Base-by-base conservation (phyloP, 371 early-diverging fungal species). In the Rhizopus sp. region DNA sequence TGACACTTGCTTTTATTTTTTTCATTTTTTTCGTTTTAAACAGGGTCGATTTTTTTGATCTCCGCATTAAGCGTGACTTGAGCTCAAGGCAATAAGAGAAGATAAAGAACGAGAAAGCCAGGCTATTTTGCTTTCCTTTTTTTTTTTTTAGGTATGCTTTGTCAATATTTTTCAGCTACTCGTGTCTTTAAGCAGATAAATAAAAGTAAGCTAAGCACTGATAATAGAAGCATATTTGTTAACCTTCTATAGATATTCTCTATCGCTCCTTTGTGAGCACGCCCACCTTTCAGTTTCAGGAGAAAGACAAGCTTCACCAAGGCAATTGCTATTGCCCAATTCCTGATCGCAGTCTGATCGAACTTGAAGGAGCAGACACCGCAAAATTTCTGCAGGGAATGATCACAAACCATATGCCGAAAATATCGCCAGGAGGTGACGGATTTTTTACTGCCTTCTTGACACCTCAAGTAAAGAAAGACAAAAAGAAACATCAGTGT, bases 371-470 rank as follows among this genome's bases (percentile, higher is more conserved):
- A 9, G 64, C 67, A 12, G 96, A 94, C 57, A 80, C 91, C 0
- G 59, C 81, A 48, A 87, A 88, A 67, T 95, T 94, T 64, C 72
- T 96, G 46, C 93, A 96, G 59, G 97, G 97, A 5, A 77, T 96
- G 60, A 85, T 86, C 48, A 96, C 95, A 13, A 94, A 95, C 75
- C 81, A 95, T 66, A 93, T 95, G 88, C 78, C 83, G 1, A 57
- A 60, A 35, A 78, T 92, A 39, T 84, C 86, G 16, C 64, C 73
- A 9, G 90, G 91, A 23, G 90, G 93, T 2, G 77, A 84, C 50
- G 93, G 92, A 3, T 79, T 86, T 55, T 84, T 81, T 57, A 66
- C 88, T 40, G 80, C 77, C 4, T 94, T 94, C 69, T 75, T 94
- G 54, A 82, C 84, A 16, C 89, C 95, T 35, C 89, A 93, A 72